Percentiles rank a stretch among this genome's conserved stretches.
Evolutionary conservation across 148 eudicot species (phyloP).

Genomic region (Dianthus caryophyllus): DNA sequence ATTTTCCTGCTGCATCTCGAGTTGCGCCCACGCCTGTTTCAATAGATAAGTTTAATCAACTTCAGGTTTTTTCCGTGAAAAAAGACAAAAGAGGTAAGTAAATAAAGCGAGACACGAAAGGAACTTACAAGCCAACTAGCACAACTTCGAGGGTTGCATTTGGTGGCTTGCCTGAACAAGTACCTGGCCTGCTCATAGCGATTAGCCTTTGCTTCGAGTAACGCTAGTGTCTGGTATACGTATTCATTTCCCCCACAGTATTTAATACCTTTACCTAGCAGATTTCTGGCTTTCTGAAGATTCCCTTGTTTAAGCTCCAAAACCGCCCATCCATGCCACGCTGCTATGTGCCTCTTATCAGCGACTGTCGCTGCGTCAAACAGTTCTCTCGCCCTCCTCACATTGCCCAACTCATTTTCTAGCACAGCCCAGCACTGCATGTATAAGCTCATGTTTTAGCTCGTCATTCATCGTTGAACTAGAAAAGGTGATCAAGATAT

Average conservation of each 20-base stretch:
- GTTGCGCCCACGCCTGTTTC: slow-evolving; percentile 91
- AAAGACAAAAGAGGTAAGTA: background rate
- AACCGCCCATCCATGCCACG: slow-evolving; percentile 99
- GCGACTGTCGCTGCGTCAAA: slow-evolving; percentile 99
- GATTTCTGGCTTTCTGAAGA: slow-evolving; percentile 77
- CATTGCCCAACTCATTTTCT: slow-evolving; percentile 72
- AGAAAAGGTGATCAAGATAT: background rate
- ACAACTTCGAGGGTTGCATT: slow-evolving; percentile 86
- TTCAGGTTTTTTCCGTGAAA: background rate
- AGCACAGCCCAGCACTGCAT: slow-evolving; percentile 95
- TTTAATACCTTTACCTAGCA: slow-evolving; percentile 78
- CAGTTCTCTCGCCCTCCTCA: slow-evolving; percentile 76
- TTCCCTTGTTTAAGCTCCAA: slow-evolving; percentile 88
- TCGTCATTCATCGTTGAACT: background rate
- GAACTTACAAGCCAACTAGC: slow-evolving; percentile 97
- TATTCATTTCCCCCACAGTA: slow-evolving; percentile 90
- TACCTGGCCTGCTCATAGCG: slow-evolving; percentile 82
- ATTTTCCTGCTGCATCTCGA: slow-evolving; percentile 84
- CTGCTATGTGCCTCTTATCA: slow-evolving; percentile 87
- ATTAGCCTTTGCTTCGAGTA: slow-evolving; percentile 86
- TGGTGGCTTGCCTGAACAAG: slow-evolving; percentile 87
- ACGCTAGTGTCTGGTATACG: slow-evolving; percentile 84
- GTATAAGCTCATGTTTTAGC: background rate
- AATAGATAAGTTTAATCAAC: background rate
- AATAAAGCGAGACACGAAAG: slow-evolving; percentile 4